These are phyloP conservation scores for Ustilago xerochloae DNA, from an alignment of 1,284 basidiomycete genomes.

Conservation along the genomic window DNA sequence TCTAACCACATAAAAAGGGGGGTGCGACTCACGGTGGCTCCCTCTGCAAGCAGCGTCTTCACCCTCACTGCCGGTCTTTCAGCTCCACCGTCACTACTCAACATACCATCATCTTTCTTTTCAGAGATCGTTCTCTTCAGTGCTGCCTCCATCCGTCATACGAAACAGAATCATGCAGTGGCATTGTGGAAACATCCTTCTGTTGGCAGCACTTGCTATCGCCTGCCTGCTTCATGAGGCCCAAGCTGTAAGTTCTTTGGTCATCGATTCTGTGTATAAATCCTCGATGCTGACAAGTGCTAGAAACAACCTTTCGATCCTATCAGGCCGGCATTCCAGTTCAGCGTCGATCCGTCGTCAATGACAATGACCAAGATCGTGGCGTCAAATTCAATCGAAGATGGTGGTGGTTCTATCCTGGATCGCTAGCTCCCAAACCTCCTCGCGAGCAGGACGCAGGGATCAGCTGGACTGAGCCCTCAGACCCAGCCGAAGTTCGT, in stretches of 20 bases:
- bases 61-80: too few relatives aligned
- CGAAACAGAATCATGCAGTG: background rate
- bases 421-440: slow-evolving; percentile 2
- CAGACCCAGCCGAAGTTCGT: background rate
- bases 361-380: background rate
- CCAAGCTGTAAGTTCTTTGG: slow-evolving; percentile 18
- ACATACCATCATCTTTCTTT: too few relatives aligned
- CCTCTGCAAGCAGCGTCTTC: too few relatives aligned
- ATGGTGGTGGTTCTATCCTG: slow-evolving; percentile 3
- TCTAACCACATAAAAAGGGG: too few relatives aligned
- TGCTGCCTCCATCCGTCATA: too few relatives aligned
- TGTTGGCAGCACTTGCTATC: slow-evolving; percentile 4
- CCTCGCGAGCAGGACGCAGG: background rate
- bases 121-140: too few relatives aligned
- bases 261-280: background rate
- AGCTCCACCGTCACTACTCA: too few relatives aligned
- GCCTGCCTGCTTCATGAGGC: slow-evolving; percentile 3
- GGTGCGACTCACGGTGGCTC: too few relatives aligned
- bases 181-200: background rate
- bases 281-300: too few relatives aligned
- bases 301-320: too few relatives aligned
- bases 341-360: background rate
- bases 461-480: background rate
- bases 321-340: background rate
- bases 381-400: background rate